Evolutionary conservation across 768 basidiomycete genomes (phyloP).

Genomic region (Xerocomus potaroensis): DNA sequence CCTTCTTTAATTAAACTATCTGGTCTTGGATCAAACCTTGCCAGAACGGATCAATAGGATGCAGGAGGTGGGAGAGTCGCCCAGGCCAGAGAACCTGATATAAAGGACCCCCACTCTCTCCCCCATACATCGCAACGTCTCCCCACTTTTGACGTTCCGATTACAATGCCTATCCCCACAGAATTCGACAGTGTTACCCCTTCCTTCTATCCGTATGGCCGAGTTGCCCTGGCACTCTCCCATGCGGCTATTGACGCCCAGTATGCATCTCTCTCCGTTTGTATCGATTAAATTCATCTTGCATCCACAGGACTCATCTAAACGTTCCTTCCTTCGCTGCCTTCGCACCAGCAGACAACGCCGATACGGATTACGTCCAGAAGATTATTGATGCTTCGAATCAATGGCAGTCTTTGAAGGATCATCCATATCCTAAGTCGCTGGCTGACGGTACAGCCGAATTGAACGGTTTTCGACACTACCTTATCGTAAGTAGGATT

Average conservation of each 20-base stretch:
- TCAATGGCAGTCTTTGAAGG: background rate
- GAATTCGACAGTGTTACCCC: background rate
- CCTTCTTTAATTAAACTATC: no score
- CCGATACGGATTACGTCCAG: background rate
- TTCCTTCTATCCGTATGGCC: background rate
- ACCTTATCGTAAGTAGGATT: background rate
- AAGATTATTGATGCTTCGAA: background rate
- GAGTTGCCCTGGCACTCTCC: background rate
- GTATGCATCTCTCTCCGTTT: background rate
- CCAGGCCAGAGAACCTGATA: background rate
- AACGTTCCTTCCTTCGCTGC: background rate
- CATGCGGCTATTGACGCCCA: background rate
- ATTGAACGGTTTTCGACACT: constrained; percentile 1
- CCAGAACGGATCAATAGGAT: no score
- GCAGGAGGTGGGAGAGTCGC: background rate
- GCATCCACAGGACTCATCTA: background rate
- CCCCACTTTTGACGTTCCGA: background rate
- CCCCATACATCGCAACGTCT: background rate
- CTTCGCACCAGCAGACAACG: background rate
- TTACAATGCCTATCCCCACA: background rate
- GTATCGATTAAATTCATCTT: background rate
- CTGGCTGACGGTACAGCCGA: background rate
- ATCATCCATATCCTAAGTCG: background rate
- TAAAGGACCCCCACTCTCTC: background rate
- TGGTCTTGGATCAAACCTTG: background rate